A percentile compares a stretch with the other conserved stretches of the same genome.
Conservation (phyloP, 1,139 yeast genomes). For the Pichia sp. region DNA sequence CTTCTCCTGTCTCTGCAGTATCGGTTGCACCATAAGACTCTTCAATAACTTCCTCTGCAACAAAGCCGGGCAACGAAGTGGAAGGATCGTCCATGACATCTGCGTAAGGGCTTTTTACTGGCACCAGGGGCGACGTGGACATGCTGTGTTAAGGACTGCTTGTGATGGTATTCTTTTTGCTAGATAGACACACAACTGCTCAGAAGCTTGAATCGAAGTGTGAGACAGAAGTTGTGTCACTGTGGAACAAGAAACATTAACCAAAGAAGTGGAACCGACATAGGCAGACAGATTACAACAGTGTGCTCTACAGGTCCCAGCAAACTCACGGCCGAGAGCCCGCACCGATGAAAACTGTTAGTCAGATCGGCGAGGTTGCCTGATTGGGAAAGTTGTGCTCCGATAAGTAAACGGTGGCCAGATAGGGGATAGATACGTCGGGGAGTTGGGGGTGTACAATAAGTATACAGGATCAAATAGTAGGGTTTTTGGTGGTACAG, state of each 20-base stretch:
- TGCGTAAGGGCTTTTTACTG: slow-evolving; percentile 7
- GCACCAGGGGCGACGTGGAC: not conserved
- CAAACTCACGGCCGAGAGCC: not conserved
- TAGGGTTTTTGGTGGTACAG: not conserved
- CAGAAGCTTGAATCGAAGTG: too few relatives aligned
- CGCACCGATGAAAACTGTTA: not conserved
- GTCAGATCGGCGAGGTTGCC: slow-evolving; percentile 6
- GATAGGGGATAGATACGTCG: not conserved
- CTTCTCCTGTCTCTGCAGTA: not conserved
- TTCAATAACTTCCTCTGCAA: slow-evolving; percentile 46
- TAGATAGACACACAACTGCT: too few relatives aligned
- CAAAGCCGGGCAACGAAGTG: slow-evolving; percentile 44
- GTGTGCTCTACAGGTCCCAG: not conserved
- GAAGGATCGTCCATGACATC: slow-evolving; percentile 30
- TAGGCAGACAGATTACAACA: not conserved
- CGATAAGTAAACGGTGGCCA: not conserved
- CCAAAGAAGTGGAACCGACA: too few relatives aligned
- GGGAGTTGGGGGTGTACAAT: not conserved
- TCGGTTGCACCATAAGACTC: slow-evolving; percentile 15
- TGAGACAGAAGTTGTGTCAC: too few relatives aligned
- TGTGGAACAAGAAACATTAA: not conserved
- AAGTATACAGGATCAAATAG: not conserved
- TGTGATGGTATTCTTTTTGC: not conserved
- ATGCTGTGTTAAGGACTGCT: not conserved
- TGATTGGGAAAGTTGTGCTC: not conserved